Percentiles rank a stretch among this genome's conserved stretches.
Conservation (phyloP, 2,329 filamentous ascomycete species). For the Fusarium avenaceum region DNA sequence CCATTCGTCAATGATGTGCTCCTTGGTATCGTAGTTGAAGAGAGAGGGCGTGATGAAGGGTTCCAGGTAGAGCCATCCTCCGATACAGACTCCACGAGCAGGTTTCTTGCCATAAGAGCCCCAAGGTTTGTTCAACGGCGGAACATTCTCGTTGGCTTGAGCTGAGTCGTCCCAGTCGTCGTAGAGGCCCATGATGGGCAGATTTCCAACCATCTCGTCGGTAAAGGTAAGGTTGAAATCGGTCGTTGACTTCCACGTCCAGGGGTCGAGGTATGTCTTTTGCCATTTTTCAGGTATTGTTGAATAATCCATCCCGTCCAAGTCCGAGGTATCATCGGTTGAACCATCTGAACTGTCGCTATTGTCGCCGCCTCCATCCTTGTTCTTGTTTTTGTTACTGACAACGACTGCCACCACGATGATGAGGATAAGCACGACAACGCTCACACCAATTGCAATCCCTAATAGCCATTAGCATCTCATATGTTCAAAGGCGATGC, state of each 20-base stretch:
- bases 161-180: slow-evolving; percentile 87
- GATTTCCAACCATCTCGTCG: slow-evolving; percentile 81
- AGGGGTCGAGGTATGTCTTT: slow-evolving; percentile 87
- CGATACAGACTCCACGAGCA: slow-evolving; percentile 90
- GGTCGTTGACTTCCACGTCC: slow-evolving; percentile 88
- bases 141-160: slow-evolving; percentile 82
- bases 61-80: slow-evolving; percentile 93
- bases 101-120: slow-evolving; percentile 81
- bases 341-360: slow-evolving; percentile 49
- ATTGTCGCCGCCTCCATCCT: slow-evolving; percentile 60
- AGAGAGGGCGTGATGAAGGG: slow-evolving; percentile 96
- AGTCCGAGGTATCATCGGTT: slow-evolving; percentile 50
- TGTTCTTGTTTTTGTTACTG: slow-evolving; percentile 71
- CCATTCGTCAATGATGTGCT: slow-evolving; percentile 88
- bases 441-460: slow-evolving; percentile 67
- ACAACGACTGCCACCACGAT: slow-evolving; percentile 78
- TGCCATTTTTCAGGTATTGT: slow-evolving; percentile 75
- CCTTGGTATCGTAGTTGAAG: slow-evolving; percentile 75
- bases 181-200: slow-evolving; percentile 92
- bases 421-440: slow-evolving; percentile 72
- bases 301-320: slow-evolving; percentile 66
- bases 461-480: slow-evolving; percentile 55
- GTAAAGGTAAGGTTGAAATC: slow-evolving; percentile 98
- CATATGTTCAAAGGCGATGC: background rate
- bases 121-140: slow-evolving; percentile 81